Evolutionary conservation across 2,329 filamentous ascomycete genomes (phyloP).

Genomic region (Gliomastix tumulicola): DNA sequence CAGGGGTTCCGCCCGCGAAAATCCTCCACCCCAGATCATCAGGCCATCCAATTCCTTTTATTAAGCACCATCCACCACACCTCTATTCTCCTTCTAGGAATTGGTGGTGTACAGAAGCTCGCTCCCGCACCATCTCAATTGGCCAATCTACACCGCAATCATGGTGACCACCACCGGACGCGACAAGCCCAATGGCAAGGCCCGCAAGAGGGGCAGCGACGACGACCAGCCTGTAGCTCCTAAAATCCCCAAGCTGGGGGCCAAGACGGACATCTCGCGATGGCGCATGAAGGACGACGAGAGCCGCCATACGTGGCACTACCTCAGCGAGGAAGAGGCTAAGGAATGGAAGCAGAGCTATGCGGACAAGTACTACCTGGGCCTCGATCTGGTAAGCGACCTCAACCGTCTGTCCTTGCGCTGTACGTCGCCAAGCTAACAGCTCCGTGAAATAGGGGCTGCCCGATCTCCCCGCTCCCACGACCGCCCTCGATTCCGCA

Average conservation of each 20-base stretch:
- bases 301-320: slow-evolving; percentile 91
- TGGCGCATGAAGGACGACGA: slow-evolving; percentile 82
- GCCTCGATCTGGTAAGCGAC: slow-evolving; percentile 62
- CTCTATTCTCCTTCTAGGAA: too few relatives aligned
- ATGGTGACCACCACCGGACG: neutral
- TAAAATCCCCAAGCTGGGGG: slow-evolving; percentile 39
- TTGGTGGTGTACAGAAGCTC: too few relatives aligned
- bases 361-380: slow-evolving; percentile 87
- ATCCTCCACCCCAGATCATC: slow-evolving; percentile 11
- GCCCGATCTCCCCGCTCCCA: slow-evolving; percentile 62
- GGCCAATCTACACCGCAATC: neutral
- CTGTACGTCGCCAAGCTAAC: slow-evolving; percentile 4
- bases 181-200: slow-evolving; percentile 13
- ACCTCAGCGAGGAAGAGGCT: slow-evolving; percentile 68
- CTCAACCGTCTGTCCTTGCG: too few relatives aligned
- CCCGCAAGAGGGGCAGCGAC: slow-evolving; percentile 34
- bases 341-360: slow-evolving; percentile 74
- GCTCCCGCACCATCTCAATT: neutral
- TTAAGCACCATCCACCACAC: too few relatives aligned
- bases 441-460: slow-evolving; percentile 48
- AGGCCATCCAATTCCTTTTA: too few relatives aligned
- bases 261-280: slow-evolving; percentile 68
- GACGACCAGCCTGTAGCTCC: slow-evolving; percentile 23
- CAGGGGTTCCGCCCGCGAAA: too few relatives aligned
- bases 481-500: slow-evolving; percentile 69